These are phyloP conservation scores for Isoetes taiwanensis DNA, from an alignment of 75 land plant genomes.

Conservation along the genomic window DNA sequence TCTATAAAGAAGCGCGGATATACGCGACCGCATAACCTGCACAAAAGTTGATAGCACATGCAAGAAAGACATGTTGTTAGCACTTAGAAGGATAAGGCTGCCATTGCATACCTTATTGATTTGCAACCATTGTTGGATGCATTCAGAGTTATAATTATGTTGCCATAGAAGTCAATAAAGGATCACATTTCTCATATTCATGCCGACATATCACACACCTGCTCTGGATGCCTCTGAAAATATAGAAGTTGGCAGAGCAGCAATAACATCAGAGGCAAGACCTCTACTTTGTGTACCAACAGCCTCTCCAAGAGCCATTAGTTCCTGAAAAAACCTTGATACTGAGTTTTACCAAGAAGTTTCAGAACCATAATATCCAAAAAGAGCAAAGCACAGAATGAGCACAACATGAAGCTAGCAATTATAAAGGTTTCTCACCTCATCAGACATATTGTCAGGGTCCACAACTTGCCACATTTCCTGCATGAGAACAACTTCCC, in stretches of 20 bases:
- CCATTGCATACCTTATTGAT: conserved; percentile 93
- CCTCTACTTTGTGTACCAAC: conserved; percentile 85
- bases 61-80: too few species aligned
- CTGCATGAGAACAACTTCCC: too few species aligned
- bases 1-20: too few species aligned
- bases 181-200: conserved; percentile 71
- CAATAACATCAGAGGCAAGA: conserved; percentile 52
- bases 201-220: conserved; percentile 80
- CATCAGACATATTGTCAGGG: conserved; percentile 82
- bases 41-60: too few species aligned
- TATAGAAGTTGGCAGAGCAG: conserved; percentile 52
- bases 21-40: too few species aligned
- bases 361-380: neutral
- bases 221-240: conserved; percentile 30
- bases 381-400: neutral
- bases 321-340: conserved; percentile 34
- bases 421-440: conserved; percentile 42
- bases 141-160: conserved; percentile 70
- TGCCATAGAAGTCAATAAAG: conserved; percentile 70
- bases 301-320: conserved; percentile 78
- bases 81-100: too few species aligned
- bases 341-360: neutral
- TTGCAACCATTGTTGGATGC: conserved; percentile 77
- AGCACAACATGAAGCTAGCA: too few species aligned
- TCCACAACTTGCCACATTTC: conserved; percentile 85